Conservation (phyloP, 306 rosid genomes). For the Betula pendula region DNA sequence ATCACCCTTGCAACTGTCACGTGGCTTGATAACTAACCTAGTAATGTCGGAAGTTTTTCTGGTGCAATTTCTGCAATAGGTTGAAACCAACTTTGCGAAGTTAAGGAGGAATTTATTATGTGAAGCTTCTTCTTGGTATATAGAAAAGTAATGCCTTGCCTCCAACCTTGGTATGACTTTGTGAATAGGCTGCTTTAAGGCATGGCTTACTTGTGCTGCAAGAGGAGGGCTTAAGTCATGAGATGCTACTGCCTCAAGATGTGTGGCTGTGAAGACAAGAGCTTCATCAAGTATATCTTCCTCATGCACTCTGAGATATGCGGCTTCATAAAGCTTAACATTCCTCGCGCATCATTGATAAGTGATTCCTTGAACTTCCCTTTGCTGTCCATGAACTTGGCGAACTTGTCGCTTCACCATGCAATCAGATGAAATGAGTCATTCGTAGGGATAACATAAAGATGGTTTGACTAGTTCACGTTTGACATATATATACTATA, state of each 20-base stretch:
- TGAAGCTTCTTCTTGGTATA: conserved; percentile 19
- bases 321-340: too few species aligned
- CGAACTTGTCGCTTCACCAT: too few species aligned
- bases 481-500: too few species aligned
- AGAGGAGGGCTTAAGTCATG: conserved; percentile 19
- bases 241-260: background rate
- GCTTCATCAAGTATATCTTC: too few species aligned
- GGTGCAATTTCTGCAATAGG: conserved; percentile 27
- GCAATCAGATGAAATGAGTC: too few species aligned
- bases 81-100: conserved; percentile 37
- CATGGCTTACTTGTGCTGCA: conserved; percentile 26
- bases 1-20: too few species aligned
- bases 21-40: background rate
- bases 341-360: too few species aligned
- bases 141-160: conserved; percentile 14
- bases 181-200: conserved; percentile 24
- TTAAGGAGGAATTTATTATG: background rate
- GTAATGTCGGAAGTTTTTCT: conserved; percentile 12
- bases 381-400: too few species aligned
- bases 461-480: too few species aligned
- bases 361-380: too few species aligned
- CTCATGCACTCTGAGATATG: too few species aligned
- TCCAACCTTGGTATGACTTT: conserved; percentile 20
- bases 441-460: too few species aligned
- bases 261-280: background rate